Conservation (phyloP, 192 early-diverging fungal genomes). For the Podila verticillata region DNA sequence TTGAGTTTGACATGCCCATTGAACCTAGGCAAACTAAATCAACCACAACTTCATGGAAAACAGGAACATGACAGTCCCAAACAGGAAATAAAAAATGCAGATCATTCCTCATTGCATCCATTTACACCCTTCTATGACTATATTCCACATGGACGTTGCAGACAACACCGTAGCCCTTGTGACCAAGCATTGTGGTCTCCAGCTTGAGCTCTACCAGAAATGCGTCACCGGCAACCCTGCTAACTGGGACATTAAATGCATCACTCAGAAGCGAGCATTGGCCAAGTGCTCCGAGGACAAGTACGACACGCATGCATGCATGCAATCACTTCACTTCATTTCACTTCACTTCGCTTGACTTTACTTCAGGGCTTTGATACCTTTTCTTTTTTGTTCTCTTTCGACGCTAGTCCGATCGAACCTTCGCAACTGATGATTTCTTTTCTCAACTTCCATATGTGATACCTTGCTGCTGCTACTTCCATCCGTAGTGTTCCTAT, state of each 20-base stretch:
- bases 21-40: not conserved
- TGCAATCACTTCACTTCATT: not conserved
- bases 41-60: not conserved
- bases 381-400: not conserved
- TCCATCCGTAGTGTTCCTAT: slow-evolving; percentile 57
- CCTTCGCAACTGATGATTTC: not conserved
- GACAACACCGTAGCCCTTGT: slow-evolving; percentile 66
- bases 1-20: not conserved
- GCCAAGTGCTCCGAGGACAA: slow-evolving; percentile 70
- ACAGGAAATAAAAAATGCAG: slow-evolving; percentile 2
- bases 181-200: slow-evolving; percentile 65
- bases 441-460: not conserved
- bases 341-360: too few species aligned
- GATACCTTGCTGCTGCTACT: not conserved
- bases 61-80: too few species aligned
- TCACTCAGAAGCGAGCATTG: slow-evolving; percentile 62
- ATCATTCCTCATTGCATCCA: not conserved
- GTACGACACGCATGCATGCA: slow-evolving; percentile 32
- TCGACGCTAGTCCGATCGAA: not conserved
- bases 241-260: slow-evolving; percentile 64
- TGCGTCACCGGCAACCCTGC: slow-evolving; percentile 64
- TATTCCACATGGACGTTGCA: slow-evolving; percentile 56
- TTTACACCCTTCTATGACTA: slow-evolving; percentile 25
- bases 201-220: slow-evolving; percentile 63
- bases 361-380: not conserved